phyloP scores from a whole-genome alignment of 78 protist genomes.

The slime mould (Dictyostelium discoideum) region DNA sequence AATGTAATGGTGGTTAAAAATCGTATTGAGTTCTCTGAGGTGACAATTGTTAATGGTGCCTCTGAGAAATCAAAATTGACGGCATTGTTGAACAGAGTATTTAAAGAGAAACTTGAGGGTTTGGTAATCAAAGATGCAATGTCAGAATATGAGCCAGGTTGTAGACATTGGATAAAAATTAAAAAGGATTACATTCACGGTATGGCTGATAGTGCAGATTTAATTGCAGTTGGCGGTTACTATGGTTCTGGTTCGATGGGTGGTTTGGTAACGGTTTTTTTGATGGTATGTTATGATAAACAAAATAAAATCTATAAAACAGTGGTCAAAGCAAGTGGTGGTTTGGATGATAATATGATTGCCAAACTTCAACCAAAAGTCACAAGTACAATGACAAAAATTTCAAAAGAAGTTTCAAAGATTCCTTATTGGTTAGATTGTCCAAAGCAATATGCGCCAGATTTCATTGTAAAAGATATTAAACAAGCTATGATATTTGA shows the following conservation, averaged over 20 bases:
- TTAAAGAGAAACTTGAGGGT: conserved; percentile 89
- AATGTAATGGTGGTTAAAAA: conserved; percentile 41
- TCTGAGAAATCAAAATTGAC: conserved; percentile 11
- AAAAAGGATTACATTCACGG: conserved; percentile 93
- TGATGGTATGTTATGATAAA: conserved; percentile 86
- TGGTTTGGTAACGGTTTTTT: conserved; percentile 79
- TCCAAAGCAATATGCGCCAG: conserved; percentile 54
- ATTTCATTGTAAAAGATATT: conserved; percentile 83
- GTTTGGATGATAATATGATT: conserved; percentile 75
- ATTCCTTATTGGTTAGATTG: conserved; percentile 86
- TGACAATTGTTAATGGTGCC: background rate
- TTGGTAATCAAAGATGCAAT: conserved; percentile 87
- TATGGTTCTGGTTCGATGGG: conserved; percentile 87
- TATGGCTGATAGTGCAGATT: conserved; percentile 93
- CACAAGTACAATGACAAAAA: conserved; percentile 24
- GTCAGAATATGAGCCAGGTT: conserved; percentile 87
- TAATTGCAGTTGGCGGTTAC: conserved; percentile 89
- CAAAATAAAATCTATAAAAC: conserved; percentile 75
- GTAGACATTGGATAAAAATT: conserved; percentile 93
- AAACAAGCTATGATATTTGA: conserved; percentile 87
- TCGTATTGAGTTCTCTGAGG: conserved; percentile 80
- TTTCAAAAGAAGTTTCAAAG: conserved; percentile 29
- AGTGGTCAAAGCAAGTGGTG: conserved; percentile 85
- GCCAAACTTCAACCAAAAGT: conserved; percentile 54
- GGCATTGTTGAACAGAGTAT: conserved; percentile 40